A percentile compares a stretch with the other conserved stretches of the same genome.
These are phyloP conservation scores for Phallus indusiatus DNA, from an alignment of 768 basidiomycete species.

Conservation along the genomic window DNA sequence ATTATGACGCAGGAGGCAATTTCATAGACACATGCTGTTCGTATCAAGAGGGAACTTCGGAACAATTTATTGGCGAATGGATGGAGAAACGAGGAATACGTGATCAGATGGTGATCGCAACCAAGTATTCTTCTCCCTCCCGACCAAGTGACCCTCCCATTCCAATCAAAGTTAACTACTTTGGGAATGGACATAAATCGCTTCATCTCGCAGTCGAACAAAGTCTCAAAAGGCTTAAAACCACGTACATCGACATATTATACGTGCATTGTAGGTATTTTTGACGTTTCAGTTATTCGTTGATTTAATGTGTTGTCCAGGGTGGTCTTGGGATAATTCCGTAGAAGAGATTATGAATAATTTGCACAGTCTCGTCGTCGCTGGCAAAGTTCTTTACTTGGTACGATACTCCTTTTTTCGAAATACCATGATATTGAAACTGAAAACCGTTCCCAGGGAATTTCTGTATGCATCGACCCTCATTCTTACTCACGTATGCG, in stretches of 20 bases:
- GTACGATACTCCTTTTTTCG: slow-evolving; percentile 16
- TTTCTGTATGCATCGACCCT: slow-evolving; percentile 11
- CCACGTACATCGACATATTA: slow-evolving; percentile 49
- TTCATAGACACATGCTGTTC: slow-evolving; percentile 34
- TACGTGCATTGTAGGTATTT: slow-evolving; percentile 36
- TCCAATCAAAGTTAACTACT: slow-evolving; percentile 29
- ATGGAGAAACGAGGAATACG: slow-evolving; percentile 27
- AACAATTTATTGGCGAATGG: slow-evolving; percentile 34
- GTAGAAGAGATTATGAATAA: slow-evolving; percentile 39
- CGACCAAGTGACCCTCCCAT: slow-evolving; percentile 10
- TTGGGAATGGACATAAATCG: slow-evolving; percentile 31
- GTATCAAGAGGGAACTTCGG: slow-evolving; percentile 28
- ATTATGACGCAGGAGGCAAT: slow-evolving; percentile 29
- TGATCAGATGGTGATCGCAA: slow-evolving; percentile 27
- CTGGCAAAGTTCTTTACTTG: slow-evolving; percentile 37
- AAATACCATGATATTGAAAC: no score
- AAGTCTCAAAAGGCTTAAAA: slow-evolving; percentile 41
- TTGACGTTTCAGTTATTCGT: no score
- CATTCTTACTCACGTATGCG: background rate
- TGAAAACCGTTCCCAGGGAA: slow-evolving; percentile 6
- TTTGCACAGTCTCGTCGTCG: slow-evolving; percentile 32
- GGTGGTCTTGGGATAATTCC: slow-evolving; percentile 37
- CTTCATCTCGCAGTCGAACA: slow-evolving; percentile 25
- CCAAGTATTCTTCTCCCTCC: slow-evolving; percentile 20
- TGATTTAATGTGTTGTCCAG: background rate